These are phyloP conservation scores for Tricholoma sp. DNA, from an alignment of 768 basidiomycete species.

Conservation along the genomic window DNA sequence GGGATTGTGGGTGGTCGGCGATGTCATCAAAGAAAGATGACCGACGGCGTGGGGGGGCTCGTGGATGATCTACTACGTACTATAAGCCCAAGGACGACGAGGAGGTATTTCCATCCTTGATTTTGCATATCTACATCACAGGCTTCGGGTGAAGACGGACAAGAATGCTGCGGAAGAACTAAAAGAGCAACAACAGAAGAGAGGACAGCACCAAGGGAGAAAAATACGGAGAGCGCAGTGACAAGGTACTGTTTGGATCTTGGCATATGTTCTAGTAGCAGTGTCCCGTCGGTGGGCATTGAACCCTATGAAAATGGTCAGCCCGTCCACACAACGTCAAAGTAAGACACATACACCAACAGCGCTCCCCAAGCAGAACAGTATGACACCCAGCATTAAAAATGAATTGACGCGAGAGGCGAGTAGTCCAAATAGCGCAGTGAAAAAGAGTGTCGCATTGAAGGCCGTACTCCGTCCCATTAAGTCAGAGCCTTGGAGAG, in stretches of 20 bases:
- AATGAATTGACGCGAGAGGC: slow-evolving; percentile 75
- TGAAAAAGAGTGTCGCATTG: slow-evolving; percentile 88
- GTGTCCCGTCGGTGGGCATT: slow-evolving; percentile 96
- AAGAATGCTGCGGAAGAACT: slow-evolving; percentile 74
- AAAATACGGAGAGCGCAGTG: slow-evolving; percentile 91
- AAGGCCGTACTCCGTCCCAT: slow-evolving; percentile 87
- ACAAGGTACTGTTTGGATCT: slow-evolving; percentile 88
- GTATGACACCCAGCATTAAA: slow-evolving; percentile 57
- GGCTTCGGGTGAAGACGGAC: slow-evolving; percentile 34
- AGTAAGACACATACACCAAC: slow-evolving; percentile 67
- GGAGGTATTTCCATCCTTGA: slow-evolving; percentile 84
- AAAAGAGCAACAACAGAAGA: slow-evolving; percentile 75
- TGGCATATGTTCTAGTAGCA: slow-evolving; percentile 90
- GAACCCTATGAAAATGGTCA: slow-evolving; percentile 51
- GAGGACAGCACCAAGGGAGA: slow-evolving; percentile 87
- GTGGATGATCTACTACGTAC: slow-evolving; percentile 44
- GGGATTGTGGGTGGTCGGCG: not conserved
- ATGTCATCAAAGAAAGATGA: slow-evolving; percentile 3
- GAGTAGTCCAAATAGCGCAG: slow-evolving; percentile 79
- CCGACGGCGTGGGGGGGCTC: not conserved
- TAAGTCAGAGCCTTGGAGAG: slow-evolving; percentile 66
- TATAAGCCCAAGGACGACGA: slow-evolving; percentile 71
- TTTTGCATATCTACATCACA: slow-evolving; percentile 73
- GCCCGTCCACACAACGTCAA: not conserved
- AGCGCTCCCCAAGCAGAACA: slow-evolving; percentile 89